Conservation (phyloP, 768 basidiomycete species). For the Plicaturopsis crispa region DNA sequence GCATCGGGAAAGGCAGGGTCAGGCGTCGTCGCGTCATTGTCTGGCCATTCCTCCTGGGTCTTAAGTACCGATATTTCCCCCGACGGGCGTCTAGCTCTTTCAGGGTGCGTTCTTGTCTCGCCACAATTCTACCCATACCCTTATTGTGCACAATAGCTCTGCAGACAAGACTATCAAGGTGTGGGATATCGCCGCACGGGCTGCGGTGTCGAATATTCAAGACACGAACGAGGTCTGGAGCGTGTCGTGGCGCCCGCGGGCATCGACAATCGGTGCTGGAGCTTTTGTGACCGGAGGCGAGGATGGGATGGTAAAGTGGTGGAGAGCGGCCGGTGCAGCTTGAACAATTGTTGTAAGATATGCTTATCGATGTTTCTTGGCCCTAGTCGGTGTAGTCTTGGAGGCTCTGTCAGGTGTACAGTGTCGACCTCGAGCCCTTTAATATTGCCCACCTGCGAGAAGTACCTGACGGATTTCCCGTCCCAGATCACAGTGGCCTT, state of each 20-base stretch:
- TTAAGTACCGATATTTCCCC: conserved; percentile 77
- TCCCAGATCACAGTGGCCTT: no score
- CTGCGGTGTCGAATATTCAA: conserved; percentile 69
- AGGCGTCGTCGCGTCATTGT: conserved; percentile 77
- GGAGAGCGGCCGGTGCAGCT: conserved; percentile 59
- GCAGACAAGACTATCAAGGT: conserved; percentile 83
- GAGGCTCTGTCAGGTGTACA: no score
- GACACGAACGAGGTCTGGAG: conserved; percentile 81
- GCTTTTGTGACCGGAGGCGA: conserved; percentile 64
- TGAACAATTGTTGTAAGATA: conserved; percentile 13
- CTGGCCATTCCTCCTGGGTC: conserved; percentile 90
- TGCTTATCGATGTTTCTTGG: conserved; percentile 2
- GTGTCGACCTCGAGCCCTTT: no score
- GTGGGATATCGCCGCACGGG: conserved; percentile 75
- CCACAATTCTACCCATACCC: no score
- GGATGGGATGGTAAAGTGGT: conserved; percentile 71
- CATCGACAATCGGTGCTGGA: conserved; percentile 45
- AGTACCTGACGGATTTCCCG: no score
- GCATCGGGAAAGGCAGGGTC: conserved; percentile 50
- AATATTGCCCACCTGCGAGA: no score
- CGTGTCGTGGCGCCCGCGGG: conserved; percentile 71
- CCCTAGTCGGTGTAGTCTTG: not conserved
- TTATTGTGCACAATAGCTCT: no score
- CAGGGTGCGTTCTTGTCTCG: conserved; percentile 50
- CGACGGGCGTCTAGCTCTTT: conserved; percentile 71